Conservation (phyloP, 2,329 filamentous ascomycete genomes). For the Stagonosporopsis vannaccii region DNA sequence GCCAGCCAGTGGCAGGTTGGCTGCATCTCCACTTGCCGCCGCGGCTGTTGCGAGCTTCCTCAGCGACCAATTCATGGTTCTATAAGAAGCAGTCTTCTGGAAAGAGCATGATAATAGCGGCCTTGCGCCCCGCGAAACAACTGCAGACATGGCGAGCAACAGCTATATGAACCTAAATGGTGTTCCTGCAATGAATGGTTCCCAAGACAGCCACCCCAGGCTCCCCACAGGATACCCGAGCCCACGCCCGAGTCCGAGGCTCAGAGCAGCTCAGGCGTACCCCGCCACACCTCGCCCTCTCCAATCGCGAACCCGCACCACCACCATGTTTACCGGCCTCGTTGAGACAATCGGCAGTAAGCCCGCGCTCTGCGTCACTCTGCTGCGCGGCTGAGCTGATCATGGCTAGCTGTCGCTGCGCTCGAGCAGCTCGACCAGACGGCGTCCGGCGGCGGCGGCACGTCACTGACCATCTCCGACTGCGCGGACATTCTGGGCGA, state of each 20-base stretch:
- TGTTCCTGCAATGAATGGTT: constrained; percentile 13
- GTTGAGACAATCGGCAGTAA: constrained; percentile 78
- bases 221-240: constrained; percentile 24
- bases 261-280: constrained; percentile 21
- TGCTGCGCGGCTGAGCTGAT: constrained; percentile 36
- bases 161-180: constrained; percentile 3
- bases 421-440: constrained; percentile 82
- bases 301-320: constrained; percentile 21
- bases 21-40: constrained; percentile 47
- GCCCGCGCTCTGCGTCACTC: constrained; percentile 35
- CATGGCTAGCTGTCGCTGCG: constrained; percentile 75
- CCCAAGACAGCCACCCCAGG: constrained; percentile 3
- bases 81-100: constrained; percentile 1
- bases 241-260: constrained; percentile 28
- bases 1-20: constrained; percentile 76
- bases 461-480: constrained; percentile 85
- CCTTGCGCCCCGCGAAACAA: constrained; percentile 26
- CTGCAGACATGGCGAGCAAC: constrained; percentile 22
- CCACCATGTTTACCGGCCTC: constrained; percentile 85
- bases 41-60: constrained; percentile 54
- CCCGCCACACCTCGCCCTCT: constrained; percentile 29
- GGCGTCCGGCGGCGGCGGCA: constrained; percentile 75
- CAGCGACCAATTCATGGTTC: constrained; percentile 21
- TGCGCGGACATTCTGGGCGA: constrained; percentile 79
- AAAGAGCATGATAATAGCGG: constrained; percentile 14